phyloP scores from a whole-genome alignment of 257 asterid species.

The Fraxinus pennsylvanica region DNA sequence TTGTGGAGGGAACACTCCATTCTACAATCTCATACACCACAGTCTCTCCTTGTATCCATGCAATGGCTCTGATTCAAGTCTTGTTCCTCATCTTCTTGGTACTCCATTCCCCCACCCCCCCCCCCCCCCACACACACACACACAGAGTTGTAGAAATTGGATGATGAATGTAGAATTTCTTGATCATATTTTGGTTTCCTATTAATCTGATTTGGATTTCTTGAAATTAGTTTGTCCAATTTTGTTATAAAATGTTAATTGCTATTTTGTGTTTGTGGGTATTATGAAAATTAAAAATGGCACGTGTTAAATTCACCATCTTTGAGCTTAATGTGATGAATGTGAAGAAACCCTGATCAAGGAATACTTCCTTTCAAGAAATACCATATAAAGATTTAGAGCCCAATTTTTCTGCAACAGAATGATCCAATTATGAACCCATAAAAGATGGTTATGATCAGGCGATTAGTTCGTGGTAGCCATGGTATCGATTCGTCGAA shows the following conservation, averaged over 20 bases:
- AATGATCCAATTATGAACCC: neutral
- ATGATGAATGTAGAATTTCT: slow-evolving; percentile 9
- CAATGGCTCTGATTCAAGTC: slow-evolving; percentile 63
- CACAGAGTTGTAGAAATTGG: slow-evolving; percentile 4
- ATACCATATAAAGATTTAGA: neutral
- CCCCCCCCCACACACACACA: neutral
- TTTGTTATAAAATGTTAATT: neutral
- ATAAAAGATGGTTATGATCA: neutral
- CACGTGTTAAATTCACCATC: neutral
- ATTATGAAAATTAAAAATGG: neutral
- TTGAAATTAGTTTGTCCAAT: neutral
- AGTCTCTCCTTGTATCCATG: slow-evolving; percentile 56
- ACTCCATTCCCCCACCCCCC: slow-evolving; percentile 27
- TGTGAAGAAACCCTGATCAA: neutral
- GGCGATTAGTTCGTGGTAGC: neutral
- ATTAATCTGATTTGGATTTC: slow-evolving; percentile 6
- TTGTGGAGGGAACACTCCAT: slow-evolving; percentile 64
- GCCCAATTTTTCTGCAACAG: neutral
- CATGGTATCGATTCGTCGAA: neutral
- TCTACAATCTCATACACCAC: slow-evolving; percentile 37
- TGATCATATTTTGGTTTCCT: neutral
- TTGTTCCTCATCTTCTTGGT: slow-evolving; percentile 70
- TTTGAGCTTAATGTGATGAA: neutral
- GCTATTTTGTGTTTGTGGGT: neutral
- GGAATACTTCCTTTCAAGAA: neutral